Percentiles rank a stretch among this genome's conserved stretches.
Evolutionary conservation across 2,329 filamentous ascomycete genomes (phyloP).

Genomic region (Pseudocercospora eumusae): DNA sequence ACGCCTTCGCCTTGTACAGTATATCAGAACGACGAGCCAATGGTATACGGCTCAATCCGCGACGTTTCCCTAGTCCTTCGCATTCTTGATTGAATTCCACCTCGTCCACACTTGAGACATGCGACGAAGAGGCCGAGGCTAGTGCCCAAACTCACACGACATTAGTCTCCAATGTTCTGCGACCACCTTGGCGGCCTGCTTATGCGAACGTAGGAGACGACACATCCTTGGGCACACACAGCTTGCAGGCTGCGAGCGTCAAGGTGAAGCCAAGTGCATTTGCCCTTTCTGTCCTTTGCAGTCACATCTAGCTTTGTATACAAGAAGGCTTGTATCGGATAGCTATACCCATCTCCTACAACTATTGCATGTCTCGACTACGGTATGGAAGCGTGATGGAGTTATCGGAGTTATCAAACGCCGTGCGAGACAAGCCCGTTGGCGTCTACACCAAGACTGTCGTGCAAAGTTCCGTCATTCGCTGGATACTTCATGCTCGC

Average conservation of each 20-base stretch:
- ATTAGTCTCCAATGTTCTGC: slow-evolving; percentile 1
- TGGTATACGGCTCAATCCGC: slow-evolving; percentile 14
- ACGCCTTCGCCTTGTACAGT: slow-evolving; percentile 11
- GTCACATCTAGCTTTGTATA: not conserved
- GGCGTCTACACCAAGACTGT: slow-evolving; percentile 80
- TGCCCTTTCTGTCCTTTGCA: not conserved
- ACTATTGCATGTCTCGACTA: not conserved
- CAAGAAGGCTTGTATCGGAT: not conserved
- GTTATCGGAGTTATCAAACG: not conserved
- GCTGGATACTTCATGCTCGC: slow-evolving; percentile 77
- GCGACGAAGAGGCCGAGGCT: slow-evolving; percentile 15
- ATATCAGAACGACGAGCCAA: slow-evolving; percentile 15
- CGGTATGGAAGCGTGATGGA: slow-evolving; percentile 20
- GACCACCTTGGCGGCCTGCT: slow-evolving; percentile 6
- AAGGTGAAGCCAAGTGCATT: slow-evolving; percentile 10
- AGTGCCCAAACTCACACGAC: slow-evolving; percentile 8
- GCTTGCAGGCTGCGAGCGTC: not conserved
- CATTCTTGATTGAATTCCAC: slow-evolving; percentile 9
- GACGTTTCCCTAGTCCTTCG: slow-evolving; percentile 5
- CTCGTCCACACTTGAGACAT: slow-evolving; percentile 15
- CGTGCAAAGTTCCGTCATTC: slow-evolving; percentile 71
- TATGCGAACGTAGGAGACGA: slow-evolving; percentile 1
- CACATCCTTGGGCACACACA: slow-evolving; percentile 1
- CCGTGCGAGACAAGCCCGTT: slow-evolving; percentile 41
- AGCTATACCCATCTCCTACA: slow-evolving; percentile 1